phyloP scores from a whole-genome alignment of 2,329 filamentous ascomycete genomes.

The Monosporascus sp. region DNA sequence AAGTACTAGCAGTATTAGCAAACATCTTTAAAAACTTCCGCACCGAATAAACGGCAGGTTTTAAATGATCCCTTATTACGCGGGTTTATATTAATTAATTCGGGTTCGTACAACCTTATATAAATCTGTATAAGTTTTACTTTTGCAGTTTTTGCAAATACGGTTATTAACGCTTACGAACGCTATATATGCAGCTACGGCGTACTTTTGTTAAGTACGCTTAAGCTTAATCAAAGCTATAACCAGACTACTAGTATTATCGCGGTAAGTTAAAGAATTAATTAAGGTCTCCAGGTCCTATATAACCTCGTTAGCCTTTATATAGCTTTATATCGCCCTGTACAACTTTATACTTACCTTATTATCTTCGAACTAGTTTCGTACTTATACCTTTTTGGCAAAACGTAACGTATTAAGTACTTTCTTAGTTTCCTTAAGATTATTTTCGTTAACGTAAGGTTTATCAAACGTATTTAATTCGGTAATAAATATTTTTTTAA shows the following conservation, averaged over 20 bases:
- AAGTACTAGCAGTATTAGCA: background rate
- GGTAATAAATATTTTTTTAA: too few relatives aligned
- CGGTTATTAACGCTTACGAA: background rate
- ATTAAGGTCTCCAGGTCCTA: background rate
- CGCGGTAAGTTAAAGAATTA: background rate
- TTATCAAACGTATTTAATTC: too few relatives aligned
- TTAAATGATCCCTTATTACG: background rate
- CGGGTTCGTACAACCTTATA: background rate
- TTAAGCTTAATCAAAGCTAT: background rate
- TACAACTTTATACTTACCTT: too few relatives aligned
- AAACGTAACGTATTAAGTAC: too few relatives aligned
- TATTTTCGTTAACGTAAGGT: too few relatives aligned
- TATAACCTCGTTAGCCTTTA: too few relatives aligned
- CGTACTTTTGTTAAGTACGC: background rate
- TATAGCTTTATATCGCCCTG: too few relatives aligned
- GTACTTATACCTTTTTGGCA: too few relatives aligned
- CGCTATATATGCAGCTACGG: background rate
- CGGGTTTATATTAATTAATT: background rate
- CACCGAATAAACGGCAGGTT: background rate
- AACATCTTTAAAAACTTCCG: background rate
- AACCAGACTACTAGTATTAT: fast-evolving
- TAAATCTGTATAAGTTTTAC: background rate
- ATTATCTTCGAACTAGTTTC: too few relatives aligned
- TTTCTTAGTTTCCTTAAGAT: too few relatives aligned
- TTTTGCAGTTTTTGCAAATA: background rate